phyloP scores from a whole-genome alignment of 2,329 filamentous ascomycete species.

The Clonostachys byssicola region DNA sequence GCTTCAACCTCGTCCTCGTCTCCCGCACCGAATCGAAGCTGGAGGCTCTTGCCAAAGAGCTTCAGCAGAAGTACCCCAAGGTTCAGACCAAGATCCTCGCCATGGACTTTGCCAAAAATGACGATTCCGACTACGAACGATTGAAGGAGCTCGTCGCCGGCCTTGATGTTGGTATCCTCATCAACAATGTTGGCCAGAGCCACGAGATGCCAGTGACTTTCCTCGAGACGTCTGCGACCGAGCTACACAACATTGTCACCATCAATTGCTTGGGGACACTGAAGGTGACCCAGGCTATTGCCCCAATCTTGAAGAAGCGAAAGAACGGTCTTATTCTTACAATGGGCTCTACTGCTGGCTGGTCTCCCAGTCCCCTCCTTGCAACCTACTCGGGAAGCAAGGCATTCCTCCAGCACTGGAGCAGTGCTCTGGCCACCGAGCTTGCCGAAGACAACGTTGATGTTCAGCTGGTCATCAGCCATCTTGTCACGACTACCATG shows the following conservation, averaged over 20 bases:
- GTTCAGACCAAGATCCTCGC: slow-evolving; percentile 74
- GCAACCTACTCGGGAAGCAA: slow-evolving; percentile 98
- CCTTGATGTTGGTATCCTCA: slow-evolving; percentile 78
- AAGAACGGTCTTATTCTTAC: slow-evolving; percentile 88
- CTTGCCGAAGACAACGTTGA: slow-evolving; percentile 76
- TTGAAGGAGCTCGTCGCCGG: slow-evolving; percentile 65
- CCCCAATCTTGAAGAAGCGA: slow-evolving; percentile 78
- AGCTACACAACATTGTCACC: slow-evolving; percentile 85
- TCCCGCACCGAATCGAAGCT: slow-evolving; percentile 96
- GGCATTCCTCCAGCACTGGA: slow-evolving; percentile 97
- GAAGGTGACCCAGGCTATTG: slow-evolving; percentile 79
- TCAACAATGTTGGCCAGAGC: slow-evolving; percentile 97
- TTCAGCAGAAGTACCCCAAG: slow-evolving; percentile 64
- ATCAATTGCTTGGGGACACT: slow-evolving; percentile 94
- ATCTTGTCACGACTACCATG: slow-evolving; percentile 95
- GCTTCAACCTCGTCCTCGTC: slow-evolving; percentile 92
- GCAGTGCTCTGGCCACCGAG: slow-evolving; percentile 77
- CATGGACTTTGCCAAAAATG: slow-evolving; percentile 87
- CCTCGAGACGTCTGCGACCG: slow-evolving; percentile 69
- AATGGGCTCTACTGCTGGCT: slow-evolving; percentile 95
- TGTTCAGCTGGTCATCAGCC: slow-evolving; percentile 87
- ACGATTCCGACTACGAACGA: slow-evolving; percentile 73
- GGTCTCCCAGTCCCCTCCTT: slow-evolving; percentile 85
- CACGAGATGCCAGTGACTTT: slow-evolving; percentile 93
- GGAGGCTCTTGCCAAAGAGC: slow-evolving; percentile 68